phyloP scores from a whole-genome alignment of 805 yeast genomes.

The Scheffersomyces amazonensis region DNA sequence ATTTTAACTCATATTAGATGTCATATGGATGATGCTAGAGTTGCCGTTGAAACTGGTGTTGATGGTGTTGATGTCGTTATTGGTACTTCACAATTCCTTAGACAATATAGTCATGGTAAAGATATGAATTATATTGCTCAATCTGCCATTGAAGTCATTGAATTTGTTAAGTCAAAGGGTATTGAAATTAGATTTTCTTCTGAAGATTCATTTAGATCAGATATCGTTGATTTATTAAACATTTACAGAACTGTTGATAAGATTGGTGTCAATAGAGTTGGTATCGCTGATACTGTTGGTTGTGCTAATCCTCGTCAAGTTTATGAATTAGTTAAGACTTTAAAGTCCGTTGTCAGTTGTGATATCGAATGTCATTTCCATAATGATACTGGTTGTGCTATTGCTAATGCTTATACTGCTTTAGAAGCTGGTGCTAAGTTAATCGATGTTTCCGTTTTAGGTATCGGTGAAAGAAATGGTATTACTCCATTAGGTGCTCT shows the following conservation, averaged over 20 bases:
- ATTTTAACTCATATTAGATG: slow-evolving; percentile 59
- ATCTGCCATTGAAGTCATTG: slow-evolving; percentile 56
- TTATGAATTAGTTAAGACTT: slow-evolving; percentile 55
- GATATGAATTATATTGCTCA: slow-evolving; percentile 60
- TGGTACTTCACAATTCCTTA: slow-evolving; percentile 56
- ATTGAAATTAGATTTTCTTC: slow-evolving; percentile 57
- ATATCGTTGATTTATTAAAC: slow-evolving; percentile 56
- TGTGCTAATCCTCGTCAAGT: slow-evolving; percentile 66
- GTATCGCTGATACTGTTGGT: slow-evolving; percentile 64
- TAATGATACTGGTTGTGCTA: slow-evolving; percentile 63
- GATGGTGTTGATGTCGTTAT: slow-evolving; percentile 62
- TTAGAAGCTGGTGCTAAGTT: slow-evolving; percentile 61
- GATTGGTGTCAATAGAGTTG: slow-evolving; percentile 60
- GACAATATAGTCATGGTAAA: slow-evolving; percentile 58
- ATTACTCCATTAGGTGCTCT: slow-evolving; percentile 60
- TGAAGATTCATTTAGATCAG: slow-evolving; percentile 60
- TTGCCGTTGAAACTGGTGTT: slow-evolving; percentile 61
- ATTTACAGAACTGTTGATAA: slow-evolving; percentile 60
- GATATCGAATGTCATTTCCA: slow-evolving; percentile 63
- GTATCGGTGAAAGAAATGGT: slow-evolving; percentile 65
- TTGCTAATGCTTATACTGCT: slow-evolving; percentile 62
- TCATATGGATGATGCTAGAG: slow-evolving; percentile 60
- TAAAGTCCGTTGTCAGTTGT: slow-evolving; percentile 55
- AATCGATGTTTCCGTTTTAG: slow-evolving; percentile 57
- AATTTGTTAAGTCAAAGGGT: slow-evolving; percentile 58